Conservation (phyloP, 257 asterid genomes). For the Solanum neorickii region DNA sequence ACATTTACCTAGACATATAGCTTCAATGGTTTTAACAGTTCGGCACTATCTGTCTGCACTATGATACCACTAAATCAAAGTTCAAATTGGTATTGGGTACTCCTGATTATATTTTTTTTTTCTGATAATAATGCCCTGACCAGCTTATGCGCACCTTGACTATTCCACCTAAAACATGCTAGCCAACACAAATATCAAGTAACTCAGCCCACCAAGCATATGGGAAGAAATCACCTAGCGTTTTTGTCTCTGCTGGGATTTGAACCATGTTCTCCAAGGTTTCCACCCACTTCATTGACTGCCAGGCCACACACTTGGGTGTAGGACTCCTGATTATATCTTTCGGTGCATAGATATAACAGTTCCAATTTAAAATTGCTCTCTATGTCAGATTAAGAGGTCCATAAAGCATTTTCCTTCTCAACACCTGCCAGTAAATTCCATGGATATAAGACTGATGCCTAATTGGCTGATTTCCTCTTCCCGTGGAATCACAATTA, state of each 20-base stretch:
- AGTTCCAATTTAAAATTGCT: background rate
- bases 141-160: background rate
- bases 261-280: background rate
- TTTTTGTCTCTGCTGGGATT: background rate
- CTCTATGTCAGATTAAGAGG: background rate
- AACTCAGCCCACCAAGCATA: background rate
- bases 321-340: background rate
- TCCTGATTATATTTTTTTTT: background rate
- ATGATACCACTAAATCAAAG: background rate
- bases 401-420: background rate
- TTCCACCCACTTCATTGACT: background rate
- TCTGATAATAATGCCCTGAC: background rate
- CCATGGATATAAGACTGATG: background rate
- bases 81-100: background rate
- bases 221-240: background rate
- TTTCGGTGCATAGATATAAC: background rate
- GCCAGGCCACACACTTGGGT: background rate
- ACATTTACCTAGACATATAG: background rate
- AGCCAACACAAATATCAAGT: background rate
- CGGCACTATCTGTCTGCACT: background rate
- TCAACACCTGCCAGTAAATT: background rate
- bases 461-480: background rate
- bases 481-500: background rate
- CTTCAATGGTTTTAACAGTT: background rate
- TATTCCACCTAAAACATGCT: background rate